Conservation (phyloP, 805 yeast genomes). For the Zygosaccharomyces kombuchaensis region DNA sequence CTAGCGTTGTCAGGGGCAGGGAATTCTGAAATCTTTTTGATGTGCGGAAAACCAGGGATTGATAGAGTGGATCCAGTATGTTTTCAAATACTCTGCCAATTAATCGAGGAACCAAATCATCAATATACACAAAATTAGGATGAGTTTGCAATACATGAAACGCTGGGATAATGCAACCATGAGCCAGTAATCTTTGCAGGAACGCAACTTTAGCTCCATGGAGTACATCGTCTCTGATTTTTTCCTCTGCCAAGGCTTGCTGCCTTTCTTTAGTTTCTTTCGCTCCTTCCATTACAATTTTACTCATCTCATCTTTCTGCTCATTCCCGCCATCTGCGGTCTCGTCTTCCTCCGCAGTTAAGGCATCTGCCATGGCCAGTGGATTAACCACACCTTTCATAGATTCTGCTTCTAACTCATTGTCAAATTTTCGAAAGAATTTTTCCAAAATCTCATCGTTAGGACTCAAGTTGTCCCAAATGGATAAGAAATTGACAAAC, state of each 20-base stretch:
- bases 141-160: constrained; percentile 52
- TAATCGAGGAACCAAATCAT: constrained; percentile 44
- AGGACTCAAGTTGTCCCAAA: constrained; percentile 57
- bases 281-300: neutral
- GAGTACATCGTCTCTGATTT: constrained; percentile 12
- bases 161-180: constrained; percentile 62
- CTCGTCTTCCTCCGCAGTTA: constrained; percentile 61
- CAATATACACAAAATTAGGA: constrained; percentile 57
- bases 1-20: constrained; percentile 12
- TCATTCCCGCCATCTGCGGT: constrained; percentile 20
- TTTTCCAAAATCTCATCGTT: constrained; percentile 42
- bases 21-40: neutral
- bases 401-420: constrained; percentile 50
- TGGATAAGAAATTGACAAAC: constrained; percentile 55
- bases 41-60: constrained; percentile 5
- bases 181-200: constrained; percentile 48
- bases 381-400: constrained; percentile 68
- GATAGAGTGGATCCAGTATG: constrained; percentile 45
- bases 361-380: constrained; percentile 82
- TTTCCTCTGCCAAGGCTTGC: constrained; percentile 7
- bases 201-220: constrained; percentile 42
- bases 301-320: neutral
- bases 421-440: constrained; percentile 44
- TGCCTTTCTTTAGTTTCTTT: constrained; percentile 13
- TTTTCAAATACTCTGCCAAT: constrained; percentile 48